These are phyloP conservation scores for Saturnispora sanitii DNA, from an alignment of 805 yeast species.

Conservation along the genomic window DNA sequence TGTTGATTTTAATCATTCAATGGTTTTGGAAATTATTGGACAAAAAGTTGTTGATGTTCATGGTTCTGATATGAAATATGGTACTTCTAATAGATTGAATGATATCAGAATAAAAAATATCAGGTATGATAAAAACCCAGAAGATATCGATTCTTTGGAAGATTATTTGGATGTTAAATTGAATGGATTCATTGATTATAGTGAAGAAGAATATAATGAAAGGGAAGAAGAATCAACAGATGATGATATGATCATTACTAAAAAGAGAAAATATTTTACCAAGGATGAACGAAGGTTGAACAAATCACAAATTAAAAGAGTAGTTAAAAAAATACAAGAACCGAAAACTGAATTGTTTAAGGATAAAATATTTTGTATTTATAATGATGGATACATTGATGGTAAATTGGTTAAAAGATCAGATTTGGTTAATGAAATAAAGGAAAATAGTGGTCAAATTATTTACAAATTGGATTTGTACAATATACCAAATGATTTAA, in stretches of 20 bases:
- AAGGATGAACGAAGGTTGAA: constrained; percentile 5
- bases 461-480: constrained; percentile 3
- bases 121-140: constrained; percentile 3
- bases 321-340: constrained; percentile 2
- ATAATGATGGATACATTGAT: constrained; percentile 35
- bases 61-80: constrained; percentile 6
- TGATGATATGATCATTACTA: constrained; percentile 2
- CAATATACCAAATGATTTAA: constrained; percentile 11
- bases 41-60: constrained; percentile 8
- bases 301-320: neutral
- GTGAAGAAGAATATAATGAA: constrained; percentile 3
- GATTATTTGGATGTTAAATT: neutral
- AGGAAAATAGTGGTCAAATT: constrained; percentile 43
- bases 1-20: neutral
- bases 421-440: constrained; percentile 28
- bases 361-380: constrained; percentile 38
- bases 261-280: neutral
- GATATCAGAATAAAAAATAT: constrained; percentile 1
- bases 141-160: constrained; percentile 6
- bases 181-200: constrained; percentile 2
- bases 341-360: constrained; percentile 28
- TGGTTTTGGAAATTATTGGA: constrained; percentile 3
- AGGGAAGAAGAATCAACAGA: neutral
- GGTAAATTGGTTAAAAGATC: constrained; percentile 23
- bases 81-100: neutral